Evolutionary conservation across 192 early-diverging fungal species (phyloP).

Genomic region (Endogone sp.): DNA sequence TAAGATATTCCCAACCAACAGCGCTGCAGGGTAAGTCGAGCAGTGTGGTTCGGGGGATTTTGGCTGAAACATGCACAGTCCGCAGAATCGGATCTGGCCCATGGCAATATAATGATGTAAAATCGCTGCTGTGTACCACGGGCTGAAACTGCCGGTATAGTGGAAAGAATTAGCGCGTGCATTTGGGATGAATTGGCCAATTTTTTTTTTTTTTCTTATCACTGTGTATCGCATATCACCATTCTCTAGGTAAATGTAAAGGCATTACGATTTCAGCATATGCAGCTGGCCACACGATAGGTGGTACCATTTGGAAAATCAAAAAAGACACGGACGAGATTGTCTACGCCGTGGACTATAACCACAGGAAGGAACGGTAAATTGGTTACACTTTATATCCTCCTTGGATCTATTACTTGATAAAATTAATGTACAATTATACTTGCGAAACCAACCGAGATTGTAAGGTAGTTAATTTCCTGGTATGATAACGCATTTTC

Average conservation of each 20-base stretch:
- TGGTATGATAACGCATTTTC: not conserved
- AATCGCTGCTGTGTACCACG: not conserved
- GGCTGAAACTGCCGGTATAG: too few species aligned
- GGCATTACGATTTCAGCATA: slow-evolving; percentile 89
- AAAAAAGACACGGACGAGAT: slow-evolving; percentile 92
- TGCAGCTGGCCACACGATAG: slow-evolving; percentile 90
- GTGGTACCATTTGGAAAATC: slow-evolving; percentile 97
- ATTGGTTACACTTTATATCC: slow-evolving; percentile 4
- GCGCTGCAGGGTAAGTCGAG: slow-evolving; percentile 51
- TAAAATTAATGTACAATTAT: too few species aligned
- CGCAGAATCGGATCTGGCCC: too few species aligned
- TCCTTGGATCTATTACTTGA: not conserved
- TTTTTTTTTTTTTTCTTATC: not conserved
- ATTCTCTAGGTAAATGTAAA: slow-evolving; percentile 59
- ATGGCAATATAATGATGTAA: too few species aligned
- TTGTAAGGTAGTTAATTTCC: too few species aligned
- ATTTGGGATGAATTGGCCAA: too few species aligned
- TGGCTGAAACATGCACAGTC: too few species aligned
- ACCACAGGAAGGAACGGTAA: slow-evolving; percentile 87
- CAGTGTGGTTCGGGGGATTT: not conserved
- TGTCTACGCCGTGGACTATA: slow-evolving; percentile 95
- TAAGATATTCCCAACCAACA: slow-evolving; percentile 88
- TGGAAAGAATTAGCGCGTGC: too few species aligned
- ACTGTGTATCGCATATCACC: not conserved
- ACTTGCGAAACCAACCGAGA: too few species aligned